Evolutionary conservation across 352 stramenopile species (phyloP), one percentile per base, ranked within the genome.

Genomic region (Phytophthora agathidicida): DNA sequence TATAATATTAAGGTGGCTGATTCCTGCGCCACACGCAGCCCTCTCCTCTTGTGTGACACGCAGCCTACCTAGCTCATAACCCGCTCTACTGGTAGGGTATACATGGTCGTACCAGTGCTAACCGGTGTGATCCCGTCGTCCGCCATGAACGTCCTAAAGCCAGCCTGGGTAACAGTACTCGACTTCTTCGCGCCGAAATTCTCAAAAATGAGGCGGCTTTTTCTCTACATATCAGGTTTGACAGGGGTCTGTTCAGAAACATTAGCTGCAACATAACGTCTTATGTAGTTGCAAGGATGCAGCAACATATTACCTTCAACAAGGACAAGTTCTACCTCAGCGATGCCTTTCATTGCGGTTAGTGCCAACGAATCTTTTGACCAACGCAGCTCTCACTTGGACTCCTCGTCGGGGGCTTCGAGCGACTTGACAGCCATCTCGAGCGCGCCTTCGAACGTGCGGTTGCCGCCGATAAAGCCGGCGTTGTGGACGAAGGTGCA

Each of bases 391-490:
- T 7, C 16, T 47, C 55, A 68, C 46, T 65, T 65, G 50, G 32
- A 41, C 41, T 61, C 50, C 41, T 75, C 60, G 5, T 65, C 49
- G 7, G 46, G 50, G 3, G 50, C 50, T 27, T 81, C 62, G 9
- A 94, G 64, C 16, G 82, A 90, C 57, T 86, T 68, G 33, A 75
- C 68, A 0, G 97, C 97, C 97, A 99, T 99, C 48, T 93, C 60
- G 31, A 99, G 69, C 3, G 93, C 97, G 20, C 97, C 97, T 49
- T 98, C 93, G 56, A 90, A 97, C 30, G 82, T 99, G 44, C 91
- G 88, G 80, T 99, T 98, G 54, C 97, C 97, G 10, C 97, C 97
- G 54, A 99, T 99, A 76, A 99, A 99, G 30, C 97, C 97, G n/a
- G 89, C 92, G 4, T 93, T 96, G 80, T 99, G 97, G 57, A 98